These are phyloP conservation scores for Salix suchowensis DNA, from an alignment of 345 rosid genomes.

Conservation along the genomic window DNA sequence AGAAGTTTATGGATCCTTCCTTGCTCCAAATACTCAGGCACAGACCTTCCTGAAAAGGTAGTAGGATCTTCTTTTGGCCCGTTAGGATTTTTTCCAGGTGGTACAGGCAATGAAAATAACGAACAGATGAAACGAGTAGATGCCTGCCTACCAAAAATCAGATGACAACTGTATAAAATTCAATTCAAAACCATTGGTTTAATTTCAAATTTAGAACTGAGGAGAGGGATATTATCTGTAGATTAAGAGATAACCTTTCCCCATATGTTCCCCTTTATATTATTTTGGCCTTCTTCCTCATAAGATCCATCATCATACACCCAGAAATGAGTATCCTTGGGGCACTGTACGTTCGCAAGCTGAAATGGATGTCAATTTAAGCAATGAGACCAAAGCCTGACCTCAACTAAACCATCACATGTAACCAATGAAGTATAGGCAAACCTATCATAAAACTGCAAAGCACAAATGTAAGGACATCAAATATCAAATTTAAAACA, in stretches of 20 bases:
- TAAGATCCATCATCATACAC: conserved; percentile 87
- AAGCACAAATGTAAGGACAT: not conserved
- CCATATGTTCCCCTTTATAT: conserved; percentile 88
- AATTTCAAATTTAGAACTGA: not conserved
- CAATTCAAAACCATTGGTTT: conserved; percentile 16
- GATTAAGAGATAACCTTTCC: conserved; percentile 57
- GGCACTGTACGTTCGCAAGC: conserved; percentile 82
- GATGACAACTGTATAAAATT: conserved; percentile 29
- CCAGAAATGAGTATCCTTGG: conserved; percentile 90
- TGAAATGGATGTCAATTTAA: conserved; percentile 30
- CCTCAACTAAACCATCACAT: not conserved
- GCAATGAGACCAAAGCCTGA: not conserved
- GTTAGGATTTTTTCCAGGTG: conserved; percentile 33
- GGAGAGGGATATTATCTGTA: conserved; percentile 1
- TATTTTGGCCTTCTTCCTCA: conserved; percentile 95
- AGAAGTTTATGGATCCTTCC: conserved; percentile 54
- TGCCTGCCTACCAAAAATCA: conserved; percentile 58
- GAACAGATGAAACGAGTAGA: conserved; percentile 52
- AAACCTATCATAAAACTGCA: not conserved
- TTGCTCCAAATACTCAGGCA: conserved; percentile 48
- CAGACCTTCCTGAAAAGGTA: conserved; percentile 34
- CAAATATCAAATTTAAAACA: not conserved
- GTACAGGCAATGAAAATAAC: conserved; percentile 57
- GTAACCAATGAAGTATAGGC: not conserved
- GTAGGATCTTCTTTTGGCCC: conserved; percentile 41